phyloP scores from a whole-genome alignment of 352 stramenopile genomes.

The Thalassiosira exigua region DNA sequence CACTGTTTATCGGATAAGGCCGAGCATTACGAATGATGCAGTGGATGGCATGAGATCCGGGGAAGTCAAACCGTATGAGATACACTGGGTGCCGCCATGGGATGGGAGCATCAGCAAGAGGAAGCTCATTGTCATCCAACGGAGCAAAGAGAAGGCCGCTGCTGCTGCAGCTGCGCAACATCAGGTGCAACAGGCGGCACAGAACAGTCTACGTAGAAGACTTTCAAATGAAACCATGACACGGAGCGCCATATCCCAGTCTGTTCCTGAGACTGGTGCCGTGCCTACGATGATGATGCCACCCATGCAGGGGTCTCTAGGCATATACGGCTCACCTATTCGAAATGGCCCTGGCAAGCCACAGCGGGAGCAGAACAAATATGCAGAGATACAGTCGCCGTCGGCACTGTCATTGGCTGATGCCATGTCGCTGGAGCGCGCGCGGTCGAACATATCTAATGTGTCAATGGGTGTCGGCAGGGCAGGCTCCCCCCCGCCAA shows the following conservation, averaged over 20 bases:
- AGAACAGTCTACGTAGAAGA: slow-evolving; percentile 1
- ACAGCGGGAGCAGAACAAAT: neutral
- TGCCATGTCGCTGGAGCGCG: slow-evolving; percentile 48
- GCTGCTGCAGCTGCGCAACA: no score
- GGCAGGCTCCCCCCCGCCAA: slow-evolving; percentile 26
- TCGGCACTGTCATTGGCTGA: slow-evolving; percentile 44
- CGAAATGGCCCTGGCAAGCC: slow-evolving; percentile 28
- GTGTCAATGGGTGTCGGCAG: no score
- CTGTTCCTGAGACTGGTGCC: slow-evolving; percentile 42
- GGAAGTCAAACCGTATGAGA: slow-evolving; percentile 54
- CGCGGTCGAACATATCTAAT: slow-evolving; percentile 19
- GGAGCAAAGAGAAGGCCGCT: slow-evolving; percentile 46
- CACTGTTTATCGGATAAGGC: slow-evolving; percentile 34
- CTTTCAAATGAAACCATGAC: neutral
- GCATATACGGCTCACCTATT: slow-evolving; percentile 37
- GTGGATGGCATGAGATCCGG: slow-evolving; percentile 24
- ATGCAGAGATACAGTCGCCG: slow-evolving; percentile 9
- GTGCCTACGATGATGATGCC: slow-evolving; percentile 3
- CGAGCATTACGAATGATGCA: slow-evolving; percentile 1
- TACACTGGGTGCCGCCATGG: slow-evolving; percentile 75
- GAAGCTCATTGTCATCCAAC: slow-evolving; percentile 67
- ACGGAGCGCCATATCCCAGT: slow-evolving; percentile 27
- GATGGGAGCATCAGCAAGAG: slow-evolving; percentile 73
- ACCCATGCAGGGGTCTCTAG: neutral
- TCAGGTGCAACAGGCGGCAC: slow-evolving; percentile 11